Conservation (phyloP, 495 filamentous ascomycete genomes). For the Filosporella fistucella region DNA sequence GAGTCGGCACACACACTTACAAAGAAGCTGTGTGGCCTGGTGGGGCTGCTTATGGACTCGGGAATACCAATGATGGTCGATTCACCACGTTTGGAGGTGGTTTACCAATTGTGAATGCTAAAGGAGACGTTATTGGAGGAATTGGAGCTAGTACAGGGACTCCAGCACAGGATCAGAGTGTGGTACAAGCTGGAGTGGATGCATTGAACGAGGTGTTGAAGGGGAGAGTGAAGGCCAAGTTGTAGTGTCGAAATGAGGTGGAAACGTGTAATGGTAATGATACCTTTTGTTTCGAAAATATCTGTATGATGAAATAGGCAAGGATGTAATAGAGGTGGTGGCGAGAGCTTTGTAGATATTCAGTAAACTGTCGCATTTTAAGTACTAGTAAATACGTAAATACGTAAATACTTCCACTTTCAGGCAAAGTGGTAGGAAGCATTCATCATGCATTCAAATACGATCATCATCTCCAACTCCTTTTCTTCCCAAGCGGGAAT, state of each 20-base stretch:
- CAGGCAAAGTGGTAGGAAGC: no score
- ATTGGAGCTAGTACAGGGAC: constrained; percentile 23
- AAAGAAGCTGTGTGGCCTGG: constrained; percentile 26
- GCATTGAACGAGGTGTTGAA: constrained; percentile 21
- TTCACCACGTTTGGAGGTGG: constrained; percentile 25
- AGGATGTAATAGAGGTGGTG: neutral
- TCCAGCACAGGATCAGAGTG: constrained; percentile 23
- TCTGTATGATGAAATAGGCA: neutral
- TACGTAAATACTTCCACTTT: no score
- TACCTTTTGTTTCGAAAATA: no score
- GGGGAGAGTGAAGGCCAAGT: constrained; percentile 8
- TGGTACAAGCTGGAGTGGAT: constrained; percentile 22
- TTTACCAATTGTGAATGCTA: constrained; percentile 21
- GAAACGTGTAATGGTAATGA: neutral
- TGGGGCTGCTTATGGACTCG: constrained; percentile 19
- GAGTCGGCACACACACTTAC: constrained; percentile 22
- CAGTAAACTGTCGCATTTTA: no score
- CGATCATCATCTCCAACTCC: neutral
- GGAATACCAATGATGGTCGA: constrained; percentile 23
- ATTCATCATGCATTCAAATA: no score
- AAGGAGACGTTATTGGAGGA: constrained; percentile 22
- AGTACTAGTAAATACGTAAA: no score
- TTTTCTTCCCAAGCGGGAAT: neutral
- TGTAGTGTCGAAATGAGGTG: constrained; percentile 3
- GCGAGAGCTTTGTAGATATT: neutral